A percentile compares a stretch with the other conserved stretches of the same genome.
phyloP scores from a whole-genome alignment of 768 basidiomycete genomes.

The Hygrocybe punicea region DNA sequence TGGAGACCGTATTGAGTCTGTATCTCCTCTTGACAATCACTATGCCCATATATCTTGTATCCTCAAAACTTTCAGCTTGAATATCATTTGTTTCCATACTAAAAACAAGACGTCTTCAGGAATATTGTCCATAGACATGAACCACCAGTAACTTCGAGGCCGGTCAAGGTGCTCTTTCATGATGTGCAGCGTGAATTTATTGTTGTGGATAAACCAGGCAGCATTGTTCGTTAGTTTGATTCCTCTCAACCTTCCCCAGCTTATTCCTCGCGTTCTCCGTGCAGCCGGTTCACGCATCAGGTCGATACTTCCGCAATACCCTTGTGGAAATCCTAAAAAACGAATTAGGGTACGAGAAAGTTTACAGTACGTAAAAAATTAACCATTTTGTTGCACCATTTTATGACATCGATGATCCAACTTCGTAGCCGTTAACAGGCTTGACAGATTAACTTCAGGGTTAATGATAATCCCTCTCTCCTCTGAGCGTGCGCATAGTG shows the following conservation, averaged over 20 bases:
- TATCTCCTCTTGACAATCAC: slow-evolving; percentile 3
- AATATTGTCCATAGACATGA: slow-evolving; percentile 97
- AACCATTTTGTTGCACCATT: neutral
- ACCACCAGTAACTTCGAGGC: slow-evolving; percentile 84
- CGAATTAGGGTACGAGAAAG: slow-evolving; percentile 79
- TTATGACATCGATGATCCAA: neutral
- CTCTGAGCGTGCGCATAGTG: slow-evolving; percentile 57
- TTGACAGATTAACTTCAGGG: slow-evolving; percentile 93
- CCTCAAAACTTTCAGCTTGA: too few species aligned
- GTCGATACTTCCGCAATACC: slow-evolving; percentile 85
- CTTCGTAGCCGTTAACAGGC: slow-evolving; percentile 83
- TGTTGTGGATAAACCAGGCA: slow-evolving; percentile 94
- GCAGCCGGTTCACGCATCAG: slow-evolving; percentile 89
- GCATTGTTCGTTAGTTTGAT: slow-evolving; percentile 69
- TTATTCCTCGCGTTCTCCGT: slow-evolving; percentile 8
- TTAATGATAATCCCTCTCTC: slow-evolving; percentile 90
- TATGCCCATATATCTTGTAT: neutral
- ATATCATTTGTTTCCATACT: neutral
- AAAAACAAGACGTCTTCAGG: slow-evolving; percentile 38
- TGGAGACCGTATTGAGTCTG: slow-evolving; percentile 88
- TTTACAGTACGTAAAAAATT: slow-evolving; percentile 63
- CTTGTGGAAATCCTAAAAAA: slow-evolving; percentile 80
- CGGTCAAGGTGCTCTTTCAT: slow-evolving; percentile 73
- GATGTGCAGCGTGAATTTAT: slow-evolving; percentile 81
- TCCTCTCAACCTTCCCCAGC: slow-evolving; percentile 7